A percentile compares a stretch with the other conserved stretches of the same genome.
These are phyloP conservation scores for Dipteronia sinensis DNA, from an alignment of 345 rosid species.

Conservation along the genomic window DNA sequence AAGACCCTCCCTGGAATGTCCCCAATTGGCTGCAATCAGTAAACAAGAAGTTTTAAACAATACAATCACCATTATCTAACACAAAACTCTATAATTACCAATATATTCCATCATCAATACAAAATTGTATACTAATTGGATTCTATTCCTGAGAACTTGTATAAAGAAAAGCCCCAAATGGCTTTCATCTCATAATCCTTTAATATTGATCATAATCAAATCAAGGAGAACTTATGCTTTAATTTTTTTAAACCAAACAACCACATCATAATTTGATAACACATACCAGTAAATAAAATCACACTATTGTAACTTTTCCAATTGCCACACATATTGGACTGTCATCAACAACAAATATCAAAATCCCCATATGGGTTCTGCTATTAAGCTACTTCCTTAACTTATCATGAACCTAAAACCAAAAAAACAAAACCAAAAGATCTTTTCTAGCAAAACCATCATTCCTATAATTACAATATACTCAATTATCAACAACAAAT, in stretches of 20 bases:
- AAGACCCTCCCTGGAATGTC: slow-evolving; percentile 52
- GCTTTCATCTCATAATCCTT: neutral
- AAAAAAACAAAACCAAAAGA: neutral
- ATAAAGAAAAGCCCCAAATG: neutral
- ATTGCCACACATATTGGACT: neutral
- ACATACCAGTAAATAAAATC: neutral
- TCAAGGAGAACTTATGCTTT: neutral
- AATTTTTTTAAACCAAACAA: neutral
- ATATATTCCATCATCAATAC: too few species aligned
- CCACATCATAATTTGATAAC: neutral
- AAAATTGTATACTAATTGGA: too few species aligned
- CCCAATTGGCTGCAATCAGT: neutral
- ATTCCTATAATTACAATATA: neutral
- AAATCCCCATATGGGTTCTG: neutral
- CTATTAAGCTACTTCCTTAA: neutral
- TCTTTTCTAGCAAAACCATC: neutral
- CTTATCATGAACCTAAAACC: neutral
- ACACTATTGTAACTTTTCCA: neutral
- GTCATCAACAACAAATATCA: neutral
- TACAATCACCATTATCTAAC: too few species aligned
- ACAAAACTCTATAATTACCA: too few species aligned
- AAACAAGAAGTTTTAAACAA: too few species aligned
- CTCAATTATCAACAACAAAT: neutral
- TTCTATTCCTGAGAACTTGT: too few species aligned
- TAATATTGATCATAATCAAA: neutral